Evolutionary conservation across 345 rosid genomes (phyloP).

Genomic region (Gossypium herbaceum): DNA sequence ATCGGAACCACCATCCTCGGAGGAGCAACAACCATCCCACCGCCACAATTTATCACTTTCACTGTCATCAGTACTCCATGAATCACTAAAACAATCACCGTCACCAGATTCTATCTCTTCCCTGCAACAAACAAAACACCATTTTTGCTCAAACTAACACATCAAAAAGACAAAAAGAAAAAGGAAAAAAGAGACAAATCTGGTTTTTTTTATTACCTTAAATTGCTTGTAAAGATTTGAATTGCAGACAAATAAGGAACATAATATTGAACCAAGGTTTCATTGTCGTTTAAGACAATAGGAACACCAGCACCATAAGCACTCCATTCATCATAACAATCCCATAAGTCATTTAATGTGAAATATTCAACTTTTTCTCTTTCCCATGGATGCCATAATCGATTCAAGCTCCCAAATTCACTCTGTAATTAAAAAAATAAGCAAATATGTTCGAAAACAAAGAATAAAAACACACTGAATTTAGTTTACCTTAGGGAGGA

Average conservation of each 20-base stretch:
- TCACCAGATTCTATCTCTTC: neutral
- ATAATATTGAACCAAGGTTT: neutral
- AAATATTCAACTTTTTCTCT: constrained; percentile 49
- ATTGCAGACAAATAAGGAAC: neutral
- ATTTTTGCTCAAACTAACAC: neutral
- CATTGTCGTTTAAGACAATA: neutral
- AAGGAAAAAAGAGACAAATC: too few species aligned
- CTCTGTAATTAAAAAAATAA: constrained; percentile 27
- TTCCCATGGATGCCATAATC: constrained; percentile 42
- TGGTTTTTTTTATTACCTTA: neutral
- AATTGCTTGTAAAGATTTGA: neutral
- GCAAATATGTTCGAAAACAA: neutral
- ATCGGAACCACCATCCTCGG: neutral
- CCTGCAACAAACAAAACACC: neutral
- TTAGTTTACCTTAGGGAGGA: neutral
- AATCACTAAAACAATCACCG: neutral
- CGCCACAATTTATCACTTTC: neutral
- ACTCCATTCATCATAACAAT: constrained; percentile 63
- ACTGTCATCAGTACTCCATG: neutral
- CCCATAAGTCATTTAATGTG: constrained; percentile 67
- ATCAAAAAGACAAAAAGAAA: too few species aligned
- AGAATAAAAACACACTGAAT: too few species aligned
- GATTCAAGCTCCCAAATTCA: constrained; percentile 38
- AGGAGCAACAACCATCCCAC: neutral
- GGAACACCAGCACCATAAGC: constrained; percentile 59